These are phyloP conservation scores for Terana coerulea DNA, from an alignment of 768 basidiomycete species.

Conservation along the genomic window DNA sequence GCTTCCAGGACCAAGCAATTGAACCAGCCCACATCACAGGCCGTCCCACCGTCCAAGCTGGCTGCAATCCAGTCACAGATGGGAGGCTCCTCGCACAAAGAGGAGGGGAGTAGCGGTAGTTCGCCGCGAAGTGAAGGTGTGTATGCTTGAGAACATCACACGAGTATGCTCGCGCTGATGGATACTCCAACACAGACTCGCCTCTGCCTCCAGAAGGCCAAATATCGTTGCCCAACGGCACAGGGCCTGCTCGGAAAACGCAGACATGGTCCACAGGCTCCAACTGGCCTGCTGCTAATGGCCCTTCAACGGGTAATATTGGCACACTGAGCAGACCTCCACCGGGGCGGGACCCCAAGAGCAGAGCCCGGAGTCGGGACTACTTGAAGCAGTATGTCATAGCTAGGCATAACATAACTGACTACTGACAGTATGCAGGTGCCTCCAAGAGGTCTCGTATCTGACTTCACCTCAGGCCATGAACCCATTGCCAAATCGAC, in stretches of 20 bases:
- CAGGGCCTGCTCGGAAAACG: slow-evolving; percentile 44
- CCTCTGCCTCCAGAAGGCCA: slow-evolving; percentile 66
- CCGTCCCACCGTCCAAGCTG: slow-evolving; percentile 64
- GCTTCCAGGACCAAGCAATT: slow-evolving; percentile 74
- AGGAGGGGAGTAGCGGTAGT: slow-evolving; percentile 76
- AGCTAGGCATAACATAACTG: background rate
- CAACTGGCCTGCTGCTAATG: slow-evolving; percentile 42
- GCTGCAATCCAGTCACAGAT: slow-evolving; percentile 54
- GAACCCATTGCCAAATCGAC: slow-evolving; percentile 91
- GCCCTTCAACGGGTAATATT: slow-evolving; percentile 40
- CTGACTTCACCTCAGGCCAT: slow-evolving; percentile 95
- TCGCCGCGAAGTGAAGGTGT: slow-evolving; percentile 84
- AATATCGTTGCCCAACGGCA: slow-evolving; percentile 52
- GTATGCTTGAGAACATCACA: slow-evolving; percentile 16
- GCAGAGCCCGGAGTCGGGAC: slow-evolving; percentile 89
- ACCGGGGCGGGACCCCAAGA: slow-evolving; percentile 90
- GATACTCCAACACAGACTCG: slow-evolving; percentile 60
- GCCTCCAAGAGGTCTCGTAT: slow-evolving; percentile 97
- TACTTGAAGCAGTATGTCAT: slow-evolving; percentile 90
- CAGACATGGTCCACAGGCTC: slow-evolving; percentile 50
- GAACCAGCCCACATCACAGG: slow-evolving; percentile 51
- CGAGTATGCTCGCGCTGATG: slow-evolving; percentile 14
- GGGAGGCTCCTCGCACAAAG: slow-evolving; percentile 53
- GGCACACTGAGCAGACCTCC: slow-evolving; percentile 62
- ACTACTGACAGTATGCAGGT: slow-evolving; percentile 41